phyloP scores from a whole-genome alignment of 129 eudicot species.

The Centrapalus pauciflorus region DNA sequence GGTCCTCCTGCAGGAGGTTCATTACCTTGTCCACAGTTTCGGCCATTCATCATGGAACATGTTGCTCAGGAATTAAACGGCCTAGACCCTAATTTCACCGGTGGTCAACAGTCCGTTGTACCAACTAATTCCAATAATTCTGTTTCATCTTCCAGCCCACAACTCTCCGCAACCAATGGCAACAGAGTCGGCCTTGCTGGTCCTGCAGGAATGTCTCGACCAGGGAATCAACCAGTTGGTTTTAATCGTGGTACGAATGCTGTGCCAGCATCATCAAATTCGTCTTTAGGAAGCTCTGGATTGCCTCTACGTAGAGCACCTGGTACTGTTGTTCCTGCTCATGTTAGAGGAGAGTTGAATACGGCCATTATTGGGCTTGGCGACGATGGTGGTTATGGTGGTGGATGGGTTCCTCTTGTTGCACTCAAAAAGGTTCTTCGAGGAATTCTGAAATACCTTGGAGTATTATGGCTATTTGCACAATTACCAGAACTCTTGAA shows the following conservation, averaged over 20 bases:
- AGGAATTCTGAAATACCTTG: conserved; percentile 92
- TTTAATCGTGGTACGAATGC: conserved; percentile 54
- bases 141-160: conserved; percentile 45
- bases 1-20: conserved; percentile 98
- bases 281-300: conserved; percentile 44
- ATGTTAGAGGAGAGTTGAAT: conserved; percentile 93
- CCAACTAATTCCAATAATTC: conserved; percentile 38
- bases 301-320: conserved; percentile 69
- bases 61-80: conserved; percentile 98
- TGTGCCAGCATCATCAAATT: conserved; percentile 44
- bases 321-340: conserved; percentile 92
- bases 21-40: conserved; percentile 95
- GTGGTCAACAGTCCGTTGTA: conserved; percentile 62
- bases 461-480: conserved; percentile 98
- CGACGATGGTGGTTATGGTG: conserved; percentile 99
- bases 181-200: conserved; percentile 44
- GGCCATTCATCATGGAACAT: conserved; percentile 99
- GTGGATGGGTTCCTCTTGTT: conserved; percentile 99
- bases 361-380: conserved; percentile 99
- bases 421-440: conserved; percentile 97
- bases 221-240: conserved; percentile 55
- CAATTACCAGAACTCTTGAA: conserved; percentile 97
- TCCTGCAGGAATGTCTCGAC: conserved; percentile 44
- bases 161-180: conserved; percentile 46
- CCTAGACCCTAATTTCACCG: conserved; percentile 73